These are phyloP conservation scores for Elaphomyces granulatus DNA, from an alignment of 495 filamentous ascomycete genomes.

Conservation along the genomic window DNA sequence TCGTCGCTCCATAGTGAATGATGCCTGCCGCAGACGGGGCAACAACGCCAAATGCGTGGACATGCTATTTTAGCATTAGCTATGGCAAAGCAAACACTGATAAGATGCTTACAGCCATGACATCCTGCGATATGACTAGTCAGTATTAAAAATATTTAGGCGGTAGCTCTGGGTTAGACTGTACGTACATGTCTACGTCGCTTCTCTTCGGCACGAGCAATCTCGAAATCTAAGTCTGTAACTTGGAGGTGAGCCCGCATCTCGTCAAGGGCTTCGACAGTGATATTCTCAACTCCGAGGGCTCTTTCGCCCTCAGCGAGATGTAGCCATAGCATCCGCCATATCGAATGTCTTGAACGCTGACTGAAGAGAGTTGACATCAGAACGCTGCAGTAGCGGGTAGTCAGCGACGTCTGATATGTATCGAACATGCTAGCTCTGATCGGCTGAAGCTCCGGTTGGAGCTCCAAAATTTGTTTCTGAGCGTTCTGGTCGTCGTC, in stretches of 20 bases:
- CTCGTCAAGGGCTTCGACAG: slow-evolving; percentile 53
- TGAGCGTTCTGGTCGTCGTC: too few species aligned
- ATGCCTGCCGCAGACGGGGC: slow-evolving; percentile 76
- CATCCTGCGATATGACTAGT: slow-evolving; percentile 36
- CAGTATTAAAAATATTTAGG: slow-evolving; percentile 18
- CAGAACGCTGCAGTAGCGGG: slow-evolving; percentile 52
- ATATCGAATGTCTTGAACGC: slow-evolving; percentile 54
- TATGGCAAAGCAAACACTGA: slow-evolving; percentile 21
- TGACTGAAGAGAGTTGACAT: slow-evolving; percentile 52
- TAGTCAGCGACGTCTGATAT: slow-evolving; percentile 59
- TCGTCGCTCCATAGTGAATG: slow-evolving; percentile 67
- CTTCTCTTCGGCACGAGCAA: slow-evolving; percentile 70
- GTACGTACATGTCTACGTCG: slow-evolving; percentile 39
- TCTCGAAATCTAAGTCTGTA: slow-evolving; percentile 64
- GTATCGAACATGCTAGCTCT: too few species aligned
- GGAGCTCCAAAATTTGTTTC: too few species aligned
- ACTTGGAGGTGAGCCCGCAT: slow-evolving; percentile 60
- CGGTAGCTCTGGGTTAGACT: too few species aligned
- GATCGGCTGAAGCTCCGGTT: too few species aligned
- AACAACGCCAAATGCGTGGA: slow-evolving; percentile 55
- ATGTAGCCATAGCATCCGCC: slow-evolving; percentile 71
- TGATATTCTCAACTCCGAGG: slow-evolving; percentile 34
- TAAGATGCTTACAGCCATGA: slow-evolving; percentile 33
- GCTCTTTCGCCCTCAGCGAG: slow-evolving; percentile 74
- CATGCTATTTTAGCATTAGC: slow-evolving; percentile 41